Percentiles rank a stretch among this genome's conserved stretches.
phyloP scores from a whole-genome alignment of 768 basidiomycete species.

The Lentinula lateritia region DNA sequence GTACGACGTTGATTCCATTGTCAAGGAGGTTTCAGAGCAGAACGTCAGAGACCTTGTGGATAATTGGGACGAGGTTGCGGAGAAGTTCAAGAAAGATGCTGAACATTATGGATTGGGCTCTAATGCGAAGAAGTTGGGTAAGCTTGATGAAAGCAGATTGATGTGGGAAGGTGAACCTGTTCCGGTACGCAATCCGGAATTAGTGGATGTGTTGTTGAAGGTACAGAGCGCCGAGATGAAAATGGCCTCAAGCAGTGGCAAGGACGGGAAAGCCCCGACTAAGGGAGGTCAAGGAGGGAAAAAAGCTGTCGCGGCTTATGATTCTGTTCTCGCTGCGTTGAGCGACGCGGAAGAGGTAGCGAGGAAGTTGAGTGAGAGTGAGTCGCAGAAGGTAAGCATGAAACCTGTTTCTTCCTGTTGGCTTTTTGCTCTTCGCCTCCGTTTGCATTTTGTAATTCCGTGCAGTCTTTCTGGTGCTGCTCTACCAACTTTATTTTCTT shows the following conservation, averaged over 20 bases:
- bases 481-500: too few species aligned
- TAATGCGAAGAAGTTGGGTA: constrained; percentile 31
- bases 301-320: constrained; percentile 80
- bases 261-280: constrained; percentile 19
- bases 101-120: constrained; percentile 25
- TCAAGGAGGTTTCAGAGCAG: constrained; percentile 51
- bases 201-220: constrained; percentile 80
- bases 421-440: not conserved
- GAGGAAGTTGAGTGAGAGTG: constrained; percentile 71
- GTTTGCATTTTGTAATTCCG: not conserved
- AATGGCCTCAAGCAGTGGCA: constrained; percentile 34
- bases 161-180: constrained; percentile 81
- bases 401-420: constrained; percentile 6
- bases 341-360: constrained; percentile 89
- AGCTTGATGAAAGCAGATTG: constrained; percentile 43
- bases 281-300: constrained; percentile 43
- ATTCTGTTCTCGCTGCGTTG: constrained; percentile 75
- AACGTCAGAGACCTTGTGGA: constrained; percentile 60
- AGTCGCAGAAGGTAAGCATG: constrained; percentile 69
- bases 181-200: constrained; percentile 84
- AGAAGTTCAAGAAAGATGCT: constrained; percentile 42
- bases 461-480: not conserved
- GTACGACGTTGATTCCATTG: constrained; percentile 79
- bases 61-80: constrained; percentile 50
- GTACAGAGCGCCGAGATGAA: constrained; percentile 74